A percentile compares a stretch with the other conserved stretches of the same genome.
Conservation (phyloP, 805 yeast species). For the Suhomyces pyralidae region DNA sequence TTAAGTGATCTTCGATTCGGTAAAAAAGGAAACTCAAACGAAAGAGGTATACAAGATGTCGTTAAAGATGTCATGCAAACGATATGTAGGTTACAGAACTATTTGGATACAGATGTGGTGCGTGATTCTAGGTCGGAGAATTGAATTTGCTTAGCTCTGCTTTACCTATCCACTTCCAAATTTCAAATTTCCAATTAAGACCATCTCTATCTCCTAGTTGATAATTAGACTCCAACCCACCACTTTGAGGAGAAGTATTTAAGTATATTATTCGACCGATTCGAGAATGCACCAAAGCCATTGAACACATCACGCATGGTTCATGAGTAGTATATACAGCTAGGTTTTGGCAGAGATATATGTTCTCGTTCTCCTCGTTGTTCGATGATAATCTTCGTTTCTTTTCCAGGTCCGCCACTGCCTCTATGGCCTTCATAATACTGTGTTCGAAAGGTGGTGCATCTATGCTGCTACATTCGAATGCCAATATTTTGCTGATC, state of each 20-base stretch:
- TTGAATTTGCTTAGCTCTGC: not conserved
- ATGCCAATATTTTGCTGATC: slow-evolving; percentile 31
- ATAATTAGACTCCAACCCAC: slow-evolving; percentile 62
- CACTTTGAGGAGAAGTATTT: slow-evolving; percentile 34
- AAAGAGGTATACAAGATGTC: slow-evolving; percentile 13
- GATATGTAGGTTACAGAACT: slow-evolving; percentile 9
- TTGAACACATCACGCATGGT: slow-evolving; percentile 94
- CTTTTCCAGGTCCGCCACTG: slow-evolving; percentile 58
- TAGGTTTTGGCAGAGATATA: slow-evolving; percentile 71
- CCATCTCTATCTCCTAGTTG: slow-evolving; percentile 72
- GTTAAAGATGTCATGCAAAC: slow-evolving; percentile 14
- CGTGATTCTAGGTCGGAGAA: not conserved
- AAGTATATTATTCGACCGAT: slow-evolving; percentile 66
- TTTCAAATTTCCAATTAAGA: slow-evolving; percentile 85
- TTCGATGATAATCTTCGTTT: slow-evolving; percentile 20
- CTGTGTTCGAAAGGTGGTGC: slow-evolving; percentile 66
- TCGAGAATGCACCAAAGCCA: slow-evolving; percentile 94
- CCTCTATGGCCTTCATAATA: slow-evolving; percentile 65
- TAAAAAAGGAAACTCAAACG: not conserved
- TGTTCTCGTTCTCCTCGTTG: slow-evolving; percentile 11
- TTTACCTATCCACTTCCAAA: slow-evolving; percentile 64
- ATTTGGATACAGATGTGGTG: not conserved
- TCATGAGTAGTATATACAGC: slow-evolving; percentile 90
- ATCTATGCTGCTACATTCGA: slow-evolving; percentile 36
- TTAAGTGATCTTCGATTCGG: slow-evolving; percentile 28